phyloP scores from a whole-genome alignment of 768 basidiomycete genomes.

The Boletus pseudopeckii region DNA sequence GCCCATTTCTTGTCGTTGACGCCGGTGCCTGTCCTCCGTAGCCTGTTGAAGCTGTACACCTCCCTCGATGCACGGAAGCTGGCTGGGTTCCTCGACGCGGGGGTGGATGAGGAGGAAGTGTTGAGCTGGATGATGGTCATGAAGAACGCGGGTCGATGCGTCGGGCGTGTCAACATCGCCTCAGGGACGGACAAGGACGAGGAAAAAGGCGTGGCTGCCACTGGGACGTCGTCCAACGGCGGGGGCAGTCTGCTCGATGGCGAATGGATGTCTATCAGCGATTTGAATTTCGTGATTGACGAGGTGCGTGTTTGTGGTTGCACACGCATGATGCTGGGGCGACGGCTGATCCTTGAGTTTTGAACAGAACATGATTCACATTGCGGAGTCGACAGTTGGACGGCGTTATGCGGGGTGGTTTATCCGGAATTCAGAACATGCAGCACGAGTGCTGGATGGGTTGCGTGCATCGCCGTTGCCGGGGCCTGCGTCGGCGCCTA shows the following conservation, averaged over 20 bases:
- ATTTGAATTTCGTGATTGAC: constrained; percentile 93
- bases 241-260: constrained; percentile 72
- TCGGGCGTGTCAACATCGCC: constrained; percentile 39
- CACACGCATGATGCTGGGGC: background rate
- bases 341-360: background rate
- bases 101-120: constrained; percentile 86
- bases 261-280: constrained; percentile 83
- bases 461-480: constrained; percentile 60
- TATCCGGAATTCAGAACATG: constrained; percentile 91
- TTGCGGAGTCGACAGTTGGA: constrained; percentile 91
- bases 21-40: constrained; percentile 80
- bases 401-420: constrained; percentile 96
- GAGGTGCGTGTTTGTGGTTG: constrained; percentile 52
- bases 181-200: constrained; percentile 43
- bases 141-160: constrained; percentile 83
- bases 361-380: constrained; percentile 89
- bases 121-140: constrained; percentile 96
- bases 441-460: constrained; percentile 82
- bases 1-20: constrained; percentile 72
- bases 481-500: background rate
- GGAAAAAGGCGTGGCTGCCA: constrained; percentile 13
- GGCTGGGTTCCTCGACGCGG: constrained; percentile 76
- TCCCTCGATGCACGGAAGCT: constrained; percentile 90
- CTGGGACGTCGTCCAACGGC: constrained; percentile 11
- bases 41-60: constrained; percentile 94